Evolutionary conservation across 169 alveolate species (phyloP).

Genomic region (Plasmodium inui): DNA sequence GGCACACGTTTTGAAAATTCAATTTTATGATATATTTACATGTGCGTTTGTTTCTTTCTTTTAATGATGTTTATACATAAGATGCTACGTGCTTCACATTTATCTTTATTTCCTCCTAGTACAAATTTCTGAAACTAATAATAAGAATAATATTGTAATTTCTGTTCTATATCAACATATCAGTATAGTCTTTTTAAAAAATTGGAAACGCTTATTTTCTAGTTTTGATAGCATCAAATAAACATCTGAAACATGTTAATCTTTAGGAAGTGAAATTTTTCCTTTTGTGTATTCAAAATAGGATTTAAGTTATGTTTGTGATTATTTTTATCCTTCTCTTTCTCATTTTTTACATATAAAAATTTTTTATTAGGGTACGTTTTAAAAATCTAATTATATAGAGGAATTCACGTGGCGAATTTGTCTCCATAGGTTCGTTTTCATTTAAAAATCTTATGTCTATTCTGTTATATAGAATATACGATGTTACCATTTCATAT

Average conservation of each 20-base stretch:
- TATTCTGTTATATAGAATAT: background rate
- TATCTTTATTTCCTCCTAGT: background rate
- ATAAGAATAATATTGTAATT: background rate
- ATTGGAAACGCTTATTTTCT: background rate
- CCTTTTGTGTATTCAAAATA: background rate
- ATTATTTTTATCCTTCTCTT: background rate
- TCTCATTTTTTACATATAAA: background rate
- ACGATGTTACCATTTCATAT: background rate
- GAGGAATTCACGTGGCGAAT: background rate
- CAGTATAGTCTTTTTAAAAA: background rate
- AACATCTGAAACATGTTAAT: background rate
- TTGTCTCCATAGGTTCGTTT: constrained; percentile 1
- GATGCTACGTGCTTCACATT: background rate
- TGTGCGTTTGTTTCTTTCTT: background rate
- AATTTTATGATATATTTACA: background rate
- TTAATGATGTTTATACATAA: background rate
- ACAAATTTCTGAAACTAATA: background rate
- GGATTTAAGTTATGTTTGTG: background rate
- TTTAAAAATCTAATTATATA: background rate
- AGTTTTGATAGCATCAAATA: background rate
- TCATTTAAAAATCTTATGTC: background rate
- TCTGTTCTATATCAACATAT: background rate
- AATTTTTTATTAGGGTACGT: background rate
- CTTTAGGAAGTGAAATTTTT: background rate
- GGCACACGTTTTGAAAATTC: background rate